These are phyloP conservation scores for Blastobotrys illinoisensis DNA, from an alignment of 1,139 yeast species.

Conservation along the genomic window DNA sequence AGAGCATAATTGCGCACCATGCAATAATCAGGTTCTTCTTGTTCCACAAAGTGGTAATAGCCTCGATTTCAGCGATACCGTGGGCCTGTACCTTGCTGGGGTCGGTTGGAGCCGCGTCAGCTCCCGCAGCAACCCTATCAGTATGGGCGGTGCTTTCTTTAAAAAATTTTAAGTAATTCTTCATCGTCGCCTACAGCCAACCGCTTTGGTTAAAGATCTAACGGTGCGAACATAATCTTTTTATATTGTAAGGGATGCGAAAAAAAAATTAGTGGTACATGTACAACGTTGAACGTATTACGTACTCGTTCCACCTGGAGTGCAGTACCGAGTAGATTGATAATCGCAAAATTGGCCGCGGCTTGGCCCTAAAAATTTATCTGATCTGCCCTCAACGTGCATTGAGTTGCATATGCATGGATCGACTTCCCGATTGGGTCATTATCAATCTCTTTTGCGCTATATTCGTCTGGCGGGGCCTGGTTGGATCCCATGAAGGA, in stretches of 20 bases:
- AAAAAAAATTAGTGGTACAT: too few relatives aligned
- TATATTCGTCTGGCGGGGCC: background rate
- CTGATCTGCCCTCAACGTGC: background rate
- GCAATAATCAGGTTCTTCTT: conserved; percentile 20
- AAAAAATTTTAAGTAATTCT: background rate
- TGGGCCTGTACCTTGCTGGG: background rate
- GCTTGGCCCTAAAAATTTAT: background rate
- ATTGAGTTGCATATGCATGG: background rate
- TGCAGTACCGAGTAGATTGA: background rate
- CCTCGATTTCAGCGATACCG: conserved; percentile 9
- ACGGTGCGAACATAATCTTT: background rate
- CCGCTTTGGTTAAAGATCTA: background rate
- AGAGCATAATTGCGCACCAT: conserved; percentile 32
- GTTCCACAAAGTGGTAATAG: conserved; percentile 19
- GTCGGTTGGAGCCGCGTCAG: background rate
- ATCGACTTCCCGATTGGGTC: background rate
- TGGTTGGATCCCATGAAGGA: too few relatives aligned
- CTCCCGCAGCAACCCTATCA: background rate
- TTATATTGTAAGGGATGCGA: background rate
- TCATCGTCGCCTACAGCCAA: background rate
- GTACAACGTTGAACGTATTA: too few relatives aligned
- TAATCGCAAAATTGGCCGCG: background rate
- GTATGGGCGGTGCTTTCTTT: background rate
- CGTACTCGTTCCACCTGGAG: too few relatives aligned
- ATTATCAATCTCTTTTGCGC: background rate